A percentile compares a stretch with the other conserved stretches of the same genome.
Conservation (phyloP, 2,329 filamentous ascomycete genomes). For the Pseudogymnoascus sp. region DNA sequence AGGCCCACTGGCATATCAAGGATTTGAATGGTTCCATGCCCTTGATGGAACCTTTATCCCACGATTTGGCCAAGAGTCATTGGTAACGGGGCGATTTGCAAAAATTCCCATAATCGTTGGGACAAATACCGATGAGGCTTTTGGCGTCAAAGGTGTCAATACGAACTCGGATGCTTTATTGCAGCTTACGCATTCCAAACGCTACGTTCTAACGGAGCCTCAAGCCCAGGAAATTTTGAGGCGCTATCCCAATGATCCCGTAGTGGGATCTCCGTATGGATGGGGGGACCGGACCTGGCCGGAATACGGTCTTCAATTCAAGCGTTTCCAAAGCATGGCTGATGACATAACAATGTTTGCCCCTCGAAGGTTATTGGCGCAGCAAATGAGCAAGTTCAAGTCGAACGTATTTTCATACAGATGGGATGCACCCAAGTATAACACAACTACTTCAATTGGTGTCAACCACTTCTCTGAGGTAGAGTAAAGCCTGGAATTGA, state of each 20-base stretch:
- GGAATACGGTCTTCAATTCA: conserved; percentile 15
- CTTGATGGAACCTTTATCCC: conserved; percentile 23
- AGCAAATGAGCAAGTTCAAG: neutral
- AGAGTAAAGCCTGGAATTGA: neutral
- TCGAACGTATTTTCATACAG: neutral
- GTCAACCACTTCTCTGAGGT: conserved; percentile 23
- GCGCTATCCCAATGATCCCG: conserved; percentile 13
- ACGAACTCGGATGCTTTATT: conserved; percentile 35
- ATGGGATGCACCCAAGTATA: conserved; percentile 7
- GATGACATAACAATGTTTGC: neutral
- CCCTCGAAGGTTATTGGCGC: neutral
- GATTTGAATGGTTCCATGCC: conserved; percentile 33
- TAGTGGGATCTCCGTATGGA: conserved; percentile 4
- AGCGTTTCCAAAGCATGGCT: conserved; percentile 7
- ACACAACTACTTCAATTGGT: neutral
- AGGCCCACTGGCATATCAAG: conserved; percentile 26
- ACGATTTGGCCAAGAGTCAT: neutral
- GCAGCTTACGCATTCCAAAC: conserved; percentile 27
- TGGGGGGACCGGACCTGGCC: neutral
- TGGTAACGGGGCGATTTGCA: conserved; percentile 27
- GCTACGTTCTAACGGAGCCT: conserved; percentile 19
- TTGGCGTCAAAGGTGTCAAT: conserved; percentile 38
- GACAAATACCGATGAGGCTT: conserved; percentile 30
- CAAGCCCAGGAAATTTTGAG: conserved; percentile 31
- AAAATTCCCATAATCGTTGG: conserved; percentile 37